Percentiles rank a stretch among this genome's conserved stretches.
Evolutionary conservation across 352 stramenopile species (phyloP).

Genomic region (Phytophthora lateralis): DNA sequence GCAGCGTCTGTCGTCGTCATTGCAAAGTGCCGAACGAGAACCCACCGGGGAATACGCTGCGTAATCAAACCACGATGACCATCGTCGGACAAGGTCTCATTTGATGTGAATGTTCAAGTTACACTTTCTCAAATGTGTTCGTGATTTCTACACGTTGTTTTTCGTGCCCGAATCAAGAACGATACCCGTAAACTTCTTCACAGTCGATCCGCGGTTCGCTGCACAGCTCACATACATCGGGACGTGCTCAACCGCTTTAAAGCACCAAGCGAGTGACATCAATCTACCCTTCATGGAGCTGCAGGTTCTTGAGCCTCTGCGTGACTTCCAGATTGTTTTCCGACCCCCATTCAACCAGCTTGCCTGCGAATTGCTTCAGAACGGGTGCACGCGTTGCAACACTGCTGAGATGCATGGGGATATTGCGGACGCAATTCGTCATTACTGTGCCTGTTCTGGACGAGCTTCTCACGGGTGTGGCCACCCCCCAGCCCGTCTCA

Average conservation of each 20-base stretch:
- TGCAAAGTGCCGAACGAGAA: not conserved
- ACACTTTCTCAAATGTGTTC: conserved; percentile 1
- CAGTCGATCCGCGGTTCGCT: no score
- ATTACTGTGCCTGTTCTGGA: conserved; percentile 10
- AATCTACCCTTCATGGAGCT: not conserved
- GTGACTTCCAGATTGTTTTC: conserved; percentile 4
- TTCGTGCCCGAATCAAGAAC: not conserved
- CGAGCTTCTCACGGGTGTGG: not conserved
- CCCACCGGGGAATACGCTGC: no score
- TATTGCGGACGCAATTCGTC: conserved; percentile 11
- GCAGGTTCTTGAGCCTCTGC: conserved; percentile 2
- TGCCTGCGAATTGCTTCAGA: conserved; percentile 14
- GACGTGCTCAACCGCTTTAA: no score
- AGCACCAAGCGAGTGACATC: no score
- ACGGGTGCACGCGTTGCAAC: not conserved
- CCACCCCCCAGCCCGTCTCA: conserved; percentile 20
- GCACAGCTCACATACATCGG: no score
- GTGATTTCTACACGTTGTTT: conserved; percentile 10
- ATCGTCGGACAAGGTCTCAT: conserved; percentile 8
- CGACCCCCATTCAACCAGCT: conserved; percentile 16
- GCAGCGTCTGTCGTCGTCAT: conserved; percentile 9
- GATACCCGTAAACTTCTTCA: no score
- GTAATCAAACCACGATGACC: no score
- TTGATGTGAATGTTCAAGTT: no score
- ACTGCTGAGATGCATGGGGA: conserved; percentile 22